Conservation (phyloP, 768 basidiomycete species). For the Solioccasus polychromus region DNA sequence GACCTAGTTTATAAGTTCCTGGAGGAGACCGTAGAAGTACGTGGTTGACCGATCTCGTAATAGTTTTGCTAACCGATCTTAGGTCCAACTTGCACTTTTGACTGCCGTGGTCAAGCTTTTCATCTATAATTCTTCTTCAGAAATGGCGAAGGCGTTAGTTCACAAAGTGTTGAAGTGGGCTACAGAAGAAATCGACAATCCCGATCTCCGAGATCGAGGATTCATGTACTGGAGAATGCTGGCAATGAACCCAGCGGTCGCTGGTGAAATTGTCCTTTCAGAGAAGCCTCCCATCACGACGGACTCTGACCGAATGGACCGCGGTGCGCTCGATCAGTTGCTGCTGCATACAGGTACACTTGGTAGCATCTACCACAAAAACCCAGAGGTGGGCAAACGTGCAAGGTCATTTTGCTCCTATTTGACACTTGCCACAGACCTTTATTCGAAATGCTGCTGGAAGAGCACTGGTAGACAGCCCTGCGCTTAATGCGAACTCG, state of each 20-base stretch:
- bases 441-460: slow-evolving; percentile 91
- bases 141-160: slow-evolving; percentile 83
- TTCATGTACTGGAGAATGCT: slow-evolving; percentile 99
- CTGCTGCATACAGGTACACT: slow-evolving; percentile 91
- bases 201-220: slow-evolving; percentile 93
- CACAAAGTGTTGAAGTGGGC: slow-evolving; percentile 96
- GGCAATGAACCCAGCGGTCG: slow-evolving; percentile 86
- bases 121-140: slow-evolving; percentile 81
- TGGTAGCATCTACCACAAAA: slow-evolving; percentile 97
- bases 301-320: slow-evolving; percentile 96
- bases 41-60: slow-evolving; percentile 15
- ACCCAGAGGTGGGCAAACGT: slow-evolving; percentile 68
- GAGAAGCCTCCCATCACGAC: slow-evolving; percentile 98
- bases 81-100: slow-evolving; percentile 95
- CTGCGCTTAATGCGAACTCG: slow-evolving; percentile 83
- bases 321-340: slow-evolving; percentile 92
- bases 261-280: slow-evolving; percentile 85
- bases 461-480: slow-evolving; percentile 80
- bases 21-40: slow-evolving; percentile 91
- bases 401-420: not conserved
- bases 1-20: slow-evolving; percentile 85
- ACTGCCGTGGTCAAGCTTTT: slow-evolving; percentile 97
- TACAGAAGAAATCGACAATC: slow-evolving; percentile 97
- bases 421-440: slow-evolving; percentile 48
- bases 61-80: not conserved